Conservation (phyloP, 441 rosid species). For the Bocquillonia castaneifolia region DNA sequence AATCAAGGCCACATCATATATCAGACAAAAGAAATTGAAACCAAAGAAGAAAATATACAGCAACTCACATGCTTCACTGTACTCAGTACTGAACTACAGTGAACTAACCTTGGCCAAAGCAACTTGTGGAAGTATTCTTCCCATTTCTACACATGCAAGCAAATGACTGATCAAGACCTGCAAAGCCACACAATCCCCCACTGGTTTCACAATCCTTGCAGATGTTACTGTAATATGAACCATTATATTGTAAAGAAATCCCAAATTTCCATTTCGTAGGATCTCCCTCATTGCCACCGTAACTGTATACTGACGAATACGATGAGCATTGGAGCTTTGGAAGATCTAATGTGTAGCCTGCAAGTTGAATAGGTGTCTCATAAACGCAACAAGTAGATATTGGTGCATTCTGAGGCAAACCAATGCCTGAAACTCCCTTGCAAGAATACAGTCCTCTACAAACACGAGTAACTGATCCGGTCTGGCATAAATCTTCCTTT, state of each 20-base stretch:
- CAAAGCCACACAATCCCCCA: conserved; percentile 62
- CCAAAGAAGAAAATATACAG: conserved; percentile 5
- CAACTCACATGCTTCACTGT: neutral
- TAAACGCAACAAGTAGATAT: conserved; percentile 57
- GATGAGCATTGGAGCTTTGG: conserved; percentile 67
- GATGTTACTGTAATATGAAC: conserved; percentile 31
- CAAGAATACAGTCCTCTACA: conserved; percentile 61
- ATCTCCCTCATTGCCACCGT: conserved; percentile 52
- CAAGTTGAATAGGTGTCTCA: conserved; percentile 45
- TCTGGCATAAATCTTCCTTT: conserved; percentile 44
- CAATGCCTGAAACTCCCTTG: conserved; percentile 51
- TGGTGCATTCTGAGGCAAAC: conserved; percentile 50
- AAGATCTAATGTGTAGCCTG: conserved; percentile 53
- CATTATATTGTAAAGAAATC: conserved; percentile 47
- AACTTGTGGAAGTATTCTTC: conserved; percentile 48
- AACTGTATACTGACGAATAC: conserved; percentile 46
- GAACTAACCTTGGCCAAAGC: conserved; percentile 51
- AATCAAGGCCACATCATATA: conserved; percentile 4
- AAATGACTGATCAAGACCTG: conserved; percentile 53
- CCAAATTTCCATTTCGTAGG: conserved; percentile 65
- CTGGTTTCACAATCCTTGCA: conserved; percentile 64
- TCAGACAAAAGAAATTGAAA: neutral
- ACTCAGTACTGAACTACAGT: neutral
- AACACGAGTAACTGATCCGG: conserved; percentile 55
- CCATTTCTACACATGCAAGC: conserved; percentile 60